Conservation (phyloP, 2,329 filamentous ascomycete species). For the Orbilia blumenaviensis region DNA sequence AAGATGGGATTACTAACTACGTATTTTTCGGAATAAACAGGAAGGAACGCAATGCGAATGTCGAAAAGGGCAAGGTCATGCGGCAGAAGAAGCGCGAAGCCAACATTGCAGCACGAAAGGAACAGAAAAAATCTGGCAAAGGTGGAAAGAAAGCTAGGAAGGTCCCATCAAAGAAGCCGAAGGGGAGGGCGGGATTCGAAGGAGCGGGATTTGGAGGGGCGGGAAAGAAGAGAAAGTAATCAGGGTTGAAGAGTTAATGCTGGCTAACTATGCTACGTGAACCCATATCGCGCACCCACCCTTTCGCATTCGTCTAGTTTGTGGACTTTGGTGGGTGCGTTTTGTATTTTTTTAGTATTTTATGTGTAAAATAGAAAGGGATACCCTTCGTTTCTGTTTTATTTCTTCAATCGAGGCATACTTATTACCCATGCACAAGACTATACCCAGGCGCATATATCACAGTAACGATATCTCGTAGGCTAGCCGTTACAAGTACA, state of each 20-base stretch:
- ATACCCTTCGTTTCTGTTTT: slow-evolving; percentile 35
- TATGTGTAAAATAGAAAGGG: slow-evolving; percentile 40
- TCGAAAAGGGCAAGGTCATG: slow-evolving; percentile 78
- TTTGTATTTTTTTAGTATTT: neutral
- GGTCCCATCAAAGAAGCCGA: slow-evolving; percentile 59
- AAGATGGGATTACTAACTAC: slow-evolving; percentile 32
- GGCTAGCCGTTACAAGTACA: no score
- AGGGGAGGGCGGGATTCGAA: slow-evolving; percentile 69
- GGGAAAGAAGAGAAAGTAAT: slow-evolving; percentile 64
- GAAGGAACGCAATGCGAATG: slow-evolving; percentile 73
- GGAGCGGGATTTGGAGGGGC: slow-evolving; percentile 70
- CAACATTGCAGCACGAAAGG: slow-evolving; percentile 76
- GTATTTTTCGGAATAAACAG: slow-evolving; percentile 29
- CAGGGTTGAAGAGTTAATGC: neutral
- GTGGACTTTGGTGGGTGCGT: slow-evolving; percentile 1
- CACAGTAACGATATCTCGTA: no score
- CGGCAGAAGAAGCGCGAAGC: slow-evolving; percentile 84
- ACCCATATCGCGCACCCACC: neutral
- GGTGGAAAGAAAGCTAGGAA: slow-evolving; percentile 67
- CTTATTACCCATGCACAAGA: no score
- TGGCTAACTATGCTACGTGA: neutral
- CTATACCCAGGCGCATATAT: neutral
- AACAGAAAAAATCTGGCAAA: slow-evolving; percentile 73
- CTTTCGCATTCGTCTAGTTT: slow-evolving; percentile 13
- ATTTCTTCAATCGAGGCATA: neutral